These are phyloP conservation scores for Ceratocystis alfenasii DNA, from an alignment of 2,329 filamentous ascomycete genomes.

Conservation along the genomic window DNA sequence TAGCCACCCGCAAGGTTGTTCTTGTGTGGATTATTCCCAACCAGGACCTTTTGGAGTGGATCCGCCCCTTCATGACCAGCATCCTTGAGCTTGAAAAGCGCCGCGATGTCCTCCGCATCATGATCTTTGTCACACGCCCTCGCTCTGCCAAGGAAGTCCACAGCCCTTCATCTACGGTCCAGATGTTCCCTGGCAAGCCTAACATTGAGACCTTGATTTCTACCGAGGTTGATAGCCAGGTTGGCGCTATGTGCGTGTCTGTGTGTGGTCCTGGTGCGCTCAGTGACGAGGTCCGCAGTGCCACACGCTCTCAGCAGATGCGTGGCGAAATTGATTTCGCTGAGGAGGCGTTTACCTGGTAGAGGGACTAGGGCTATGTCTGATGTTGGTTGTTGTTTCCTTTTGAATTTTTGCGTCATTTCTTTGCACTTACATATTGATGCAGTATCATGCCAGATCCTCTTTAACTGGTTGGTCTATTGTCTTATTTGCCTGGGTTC, in stretches of 20 bases:
- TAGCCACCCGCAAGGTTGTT: constrained; percentile 58
- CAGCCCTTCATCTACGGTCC: constrained; percentile 62
- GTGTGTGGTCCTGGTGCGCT: constrained; percentile 65
- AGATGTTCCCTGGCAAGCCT: constrained; percentile 72
- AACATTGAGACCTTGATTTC: constrained; percentile 61
- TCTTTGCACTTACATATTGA: constrained; percentile 5
- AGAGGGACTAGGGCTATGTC: constrained; percentile 23
- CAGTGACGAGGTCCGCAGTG: constrained; percentile 60
- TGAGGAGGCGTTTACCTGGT: constrained; percentile 63
- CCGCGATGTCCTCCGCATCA: constrained; percentile 60
- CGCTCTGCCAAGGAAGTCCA: constrained; percentile 70
- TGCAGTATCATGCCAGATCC: neutral
- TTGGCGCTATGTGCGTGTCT: constrained; percentile 61
- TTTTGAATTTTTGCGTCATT: constrained; percentile 5
- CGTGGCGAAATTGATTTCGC: constrained; percentile 61
- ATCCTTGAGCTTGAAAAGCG: constrained; percentile 64
- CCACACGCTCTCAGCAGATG: constrained; percentile 53
- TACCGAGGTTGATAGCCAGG: constrained; percentile 60
- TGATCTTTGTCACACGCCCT: constrained; percentile 66
- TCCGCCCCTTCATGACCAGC: constrained; percentile 71
- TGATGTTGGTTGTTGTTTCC: constrained; percentile 10
- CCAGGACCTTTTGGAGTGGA: constrained; percentile 73
- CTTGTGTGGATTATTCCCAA: constrained; percentile 71
- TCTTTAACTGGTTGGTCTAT: neutral
- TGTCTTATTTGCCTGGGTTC: neutral